These are phyloP conservation scores for Scalesia atractyloides DNA, from an alignment of 129 eudicot species.

Conservation along the genomic window DNA sequence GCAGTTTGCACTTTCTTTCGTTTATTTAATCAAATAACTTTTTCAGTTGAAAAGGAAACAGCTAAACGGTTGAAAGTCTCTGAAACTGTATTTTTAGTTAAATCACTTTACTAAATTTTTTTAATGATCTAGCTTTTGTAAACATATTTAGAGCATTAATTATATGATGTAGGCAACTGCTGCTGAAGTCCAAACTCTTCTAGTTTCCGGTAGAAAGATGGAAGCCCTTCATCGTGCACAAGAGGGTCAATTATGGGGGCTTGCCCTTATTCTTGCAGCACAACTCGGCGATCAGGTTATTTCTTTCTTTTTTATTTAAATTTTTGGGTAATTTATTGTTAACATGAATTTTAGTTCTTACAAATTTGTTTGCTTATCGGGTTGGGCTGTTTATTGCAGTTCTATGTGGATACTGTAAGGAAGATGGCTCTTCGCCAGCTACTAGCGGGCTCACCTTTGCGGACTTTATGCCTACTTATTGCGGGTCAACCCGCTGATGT, in stretches of 20 bases:
- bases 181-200: conserved; percentile 82
- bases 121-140: background rate
- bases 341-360: conserved; percentile 8
- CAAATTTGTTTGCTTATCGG: conserved; percentile 4
- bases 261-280: conserved; percentile 89
- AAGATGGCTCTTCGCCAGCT: conserved; percentile 87
- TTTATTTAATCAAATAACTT: conserved; percentile 3
- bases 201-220: conserved; percentile 81
- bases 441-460: conserved; percentile 89
- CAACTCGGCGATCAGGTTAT: conserved; percentile 95
- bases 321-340: background rate
- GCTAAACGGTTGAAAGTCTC: background rate
- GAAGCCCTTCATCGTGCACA: conserved; percentile 89
- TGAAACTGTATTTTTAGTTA: background rate
- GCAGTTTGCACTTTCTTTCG: conserved; percentile 5
- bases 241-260: conserved; percentile 91
- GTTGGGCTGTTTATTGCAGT: conserved; percentile 56
- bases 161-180: conserved; percentile 66
- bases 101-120: background rate
- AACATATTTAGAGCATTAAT: background rate
- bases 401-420: conserved; percentile 79
- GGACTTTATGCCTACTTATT: conserved; percentile 90
- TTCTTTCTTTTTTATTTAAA: background rate
- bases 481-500: conserved; percentile 96
- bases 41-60: background rate